Conservation (phyloP, 208 protist species). For the Leishmania turanica region DNA sequence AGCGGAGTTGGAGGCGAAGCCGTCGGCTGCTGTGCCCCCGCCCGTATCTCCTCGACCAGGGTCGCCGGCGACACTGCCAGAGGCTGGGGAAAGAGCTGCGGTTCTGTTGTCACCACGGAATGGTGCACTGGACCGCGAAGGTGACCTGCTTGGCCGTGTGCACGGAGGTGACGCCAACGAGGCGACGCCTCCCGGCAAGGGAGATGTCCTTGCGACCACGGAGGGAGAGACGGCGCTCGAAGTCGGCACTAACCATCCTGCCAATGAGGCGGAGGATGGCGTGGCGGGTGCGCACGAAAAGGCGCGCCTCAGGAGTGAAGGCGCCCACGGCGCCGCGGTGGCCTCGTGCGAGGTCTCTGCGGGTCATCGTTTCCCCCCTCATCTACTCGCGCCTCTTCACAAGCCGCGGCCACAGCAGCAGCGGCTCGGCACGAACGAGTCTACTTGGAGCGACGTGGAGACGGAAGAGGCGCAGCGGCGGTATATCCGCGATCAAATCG, state of each 20-base stretch:
- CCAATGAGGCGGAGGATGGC: not conserved
- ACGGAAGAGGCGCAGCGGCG: constrained; percentile 21
- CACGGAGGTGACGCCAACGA: not conserved
- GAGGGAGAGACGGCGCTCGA: not conserved
- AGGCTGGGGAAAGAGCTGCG: not conserved
- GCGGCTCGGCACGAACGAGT: not conserved
- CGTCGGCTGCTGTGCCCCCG: not conserved
- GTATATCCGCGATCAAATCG: constrained; percentile 32
- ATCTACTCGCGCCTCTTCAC: not conserved
- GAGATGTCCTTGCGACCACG: not conserved
- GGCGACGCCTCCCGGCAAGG: not conserved
- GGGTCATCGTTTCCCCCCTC: no score
- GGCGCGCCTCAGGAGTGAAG: not conserved
- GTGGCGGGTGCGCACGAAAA: not conserved
- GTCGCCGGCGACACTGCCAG: not conserved
- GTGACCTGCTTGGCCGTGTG: not conserved
- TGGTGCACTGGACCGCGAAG: not conserved
- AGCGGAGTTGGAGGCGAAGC: not conserved
- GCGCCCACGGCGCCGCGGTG: not conserved
- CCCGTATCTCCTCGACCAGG: not conserved
- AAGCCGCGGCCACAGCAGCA: not conserved
- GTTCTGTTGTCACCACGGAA: not conserved
- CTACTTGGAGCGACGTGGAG: not conserved
- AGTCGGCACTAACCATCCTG: not conserved
- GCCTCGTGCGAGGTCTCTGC: not conserved